Conservation (phyloP, 1,139 yeast genomes). For the Debaryomycetaceae sp. region DNA sequence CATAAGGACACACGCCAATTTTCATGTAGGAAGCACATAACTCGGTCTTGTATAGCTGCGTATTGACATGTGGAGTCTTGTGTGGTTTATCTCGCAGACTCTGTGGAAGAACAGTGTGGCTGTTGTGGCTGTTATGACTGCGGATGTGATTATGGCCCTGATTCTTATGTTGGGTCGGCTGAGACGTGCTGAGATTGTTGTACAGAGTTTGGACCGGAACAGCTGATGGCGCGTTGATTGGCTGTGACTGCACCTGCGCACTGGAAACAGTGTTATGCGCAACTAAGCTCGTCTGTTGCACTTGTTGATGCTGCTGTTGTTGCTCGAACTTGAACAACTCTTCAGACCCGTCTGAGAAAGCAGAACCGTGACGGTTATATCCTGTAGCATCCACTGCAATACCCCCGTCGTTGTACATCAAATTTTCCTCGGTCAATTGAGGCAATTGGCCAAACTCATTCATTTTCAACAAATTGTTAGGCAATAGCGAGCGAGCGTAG, state of each 20-base stretch:
- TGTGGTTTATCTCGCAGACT: not conserved
- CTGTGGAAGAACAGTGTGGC: not conserved
- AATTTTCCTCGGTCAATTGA: conserved; percentile 20
- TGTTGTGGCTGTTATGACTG: not conserved
- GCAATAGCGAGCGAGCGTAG: conserved; percentile 1
- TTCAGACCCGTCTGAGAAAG: conserved; percentile 14
- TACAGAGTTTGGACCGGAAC: not conserved
- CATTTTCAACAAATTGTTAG: conserved; percentile 2
- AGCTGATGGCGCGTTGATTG: not conserved
- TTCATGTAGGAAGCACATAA: conserved; percentile 77
- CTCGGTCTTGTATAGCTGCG: conserved; percentile 84
- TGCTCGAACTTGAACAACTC: conserved; percentile 25
- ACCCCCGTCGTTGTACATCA: conserved; percentile 8
- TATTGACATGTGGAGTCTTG: conserved; percentile 43
- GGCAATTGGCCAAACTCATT: conserved; percentile 8
- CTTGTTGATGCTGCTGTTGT: conserved; percentile 13
- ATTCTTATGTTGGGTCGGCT: not conserved
- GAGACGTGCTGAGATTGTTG: not conserved
- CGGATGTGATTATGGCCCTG: not conserved
- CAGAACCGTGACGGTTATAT: conserved; percentile 4
- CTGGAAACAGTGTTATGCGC: no score
- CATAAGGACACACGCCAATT: conserved; percentile 79
- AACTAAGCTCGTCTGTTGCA: conserved; percentile 8
- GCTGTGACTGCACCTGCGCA: conserved; percentile 5
- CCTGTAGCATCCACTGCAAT: not conserved